Evolutionary conservation across 352 stramenopile genomes (phyloP).

Genomic region (Phytophthora sansomeana): DNA sequence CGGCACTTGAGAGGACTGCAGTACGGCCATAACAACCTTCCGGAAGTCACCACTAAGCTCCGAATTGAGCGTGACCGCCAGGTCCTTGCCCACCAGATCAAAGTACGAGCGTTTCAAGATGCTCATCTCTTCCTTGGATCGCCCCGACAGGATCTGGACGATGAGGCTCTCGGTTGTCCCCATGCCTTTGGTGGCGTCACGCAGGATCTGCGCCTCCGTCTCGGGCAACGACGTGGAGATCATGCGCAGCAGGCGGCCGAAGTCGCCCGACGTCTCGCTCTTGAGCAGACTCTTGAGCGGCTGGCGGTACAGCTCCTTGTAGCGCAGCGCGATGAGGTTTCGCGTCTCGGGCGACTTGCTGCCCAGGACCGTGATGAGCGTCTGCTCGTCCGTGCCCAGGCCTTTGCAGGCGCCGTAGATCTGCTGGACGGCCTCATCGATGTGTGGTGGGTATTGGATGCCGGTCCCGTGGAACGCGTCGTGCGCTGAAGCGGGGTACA

Average conservation of each 20-base stretch:
- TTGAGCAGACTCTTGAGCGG: slow-evolving; percentile 62
- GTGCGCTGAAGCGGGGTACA: slow-evolving; percentile 71
- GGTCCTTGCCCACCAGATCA: slow-evolving; percentile 68
- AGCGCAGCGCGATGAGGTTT: slow-evolving; percentile 73
- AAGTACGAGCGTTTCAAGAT: slow-evolving; percentile 87
- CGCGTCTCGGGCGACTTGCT: slow-evolving; percentile 74
- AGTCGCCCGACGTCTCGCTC: slow-evolving; percentile 82
- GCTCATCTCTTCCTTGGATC: slow-evolving; percentile 82
- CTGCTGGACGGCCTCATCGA: slow-evolving; percentile 74
- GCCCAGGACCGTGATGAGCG: slow-evolving; percentile 72
- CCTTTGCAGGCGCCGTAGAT: slow-evolving; percentile 75
- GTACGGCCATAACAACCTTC: slow-evolving; percentile 76
- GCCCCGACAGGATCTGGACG: slow-evolving; percentile 71
- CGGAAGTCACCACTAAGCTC: slow-evolving; percentile 81
- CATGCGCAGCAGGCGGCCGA: slow-evolving; percentile 72
- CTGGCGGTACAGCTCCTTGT: slow-evolving; percentile 74
- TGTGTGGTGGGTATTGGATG: slow-evolving; percentile 52
- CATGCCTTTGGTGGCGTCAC: slow-evolving; percentile 74
- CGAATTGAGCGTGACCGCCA: slow-evolving; percentile 68
- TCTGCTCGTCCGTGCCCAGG: slow-evolving; percentile 79
- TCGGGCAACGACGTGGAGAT: slow-evolving; percentile 77
- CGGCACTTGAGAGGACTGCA: slow-evolving; percentile 56
- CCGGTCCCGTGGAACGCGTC: slow-evolving; percentile 58
- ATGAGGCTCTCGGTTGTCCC: slow-evolving; percentile 78
- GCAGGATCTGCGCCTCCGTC: slow-evolving; percentile 74